Base-by-base conservation (phyloP, 768 basidiomycete species). In the Cubamyces sp. region DNA sequence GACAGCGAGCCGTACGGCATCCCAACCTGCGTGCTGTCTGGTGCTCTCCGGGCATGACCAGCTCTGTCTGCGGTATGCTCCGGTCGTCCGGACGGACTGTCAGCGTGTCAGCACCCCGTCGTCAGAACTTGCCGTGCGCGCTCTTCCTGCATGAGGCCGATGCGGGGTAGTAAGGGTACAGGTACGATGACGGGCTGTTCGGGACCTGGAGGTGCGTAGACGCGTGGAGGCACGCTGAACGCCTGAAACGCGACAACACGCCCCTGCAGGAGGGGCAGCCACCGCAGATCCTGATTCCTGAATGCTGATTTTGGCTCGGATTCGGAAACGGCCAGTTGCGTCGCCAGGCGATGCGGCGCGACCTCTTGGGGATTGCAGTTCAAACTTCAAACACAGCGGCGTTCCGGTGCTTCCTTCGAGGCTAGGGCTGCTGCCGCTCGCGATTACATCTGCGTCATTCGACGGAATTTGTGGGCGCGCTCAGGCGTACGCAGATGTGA, bases 1-100 rank as follows among this genome's bases (percentile, higher is more conserved):
- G 61, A 62, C 55, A 34, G 18, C 23, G 21, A 41, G 25, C 49
- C 47, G 51, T 16, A 48, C 61, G 61, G 61, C 54, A 62, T 49
- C 21, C 25, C n/a, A 5, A 51, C 52, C 57, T 16, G 39, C 57
- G 6, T 18, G 40, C 57, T 15, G 26, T 34, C 48, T 25, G 34
- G 34, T 21, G 41, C 28, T 42, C 15, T 30, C 30, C 8, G n/a
- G n/a, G 30, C 57, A 19, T 42, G 57, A 28, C 57, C 39, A 49
- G n/a, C 1, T 28, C 3, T 16, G 7, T 21, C n/a, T 18, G n/a
- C n/a, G n/a, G n/a, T 4, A 42, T 25, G 57, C 5, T 47, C 47
- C 48, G 48, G 26, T 47, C n/a, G 46, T 21, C 46, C 25, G 26
- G 5, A 5, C 23, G 8, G 45, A 1, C 45, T 19, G 45, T 23